Evolutionary conservation across 2,329 filamentous ascomycete genomes (phyloP).

Genomic region (Aspergillus sp.): DNA sequence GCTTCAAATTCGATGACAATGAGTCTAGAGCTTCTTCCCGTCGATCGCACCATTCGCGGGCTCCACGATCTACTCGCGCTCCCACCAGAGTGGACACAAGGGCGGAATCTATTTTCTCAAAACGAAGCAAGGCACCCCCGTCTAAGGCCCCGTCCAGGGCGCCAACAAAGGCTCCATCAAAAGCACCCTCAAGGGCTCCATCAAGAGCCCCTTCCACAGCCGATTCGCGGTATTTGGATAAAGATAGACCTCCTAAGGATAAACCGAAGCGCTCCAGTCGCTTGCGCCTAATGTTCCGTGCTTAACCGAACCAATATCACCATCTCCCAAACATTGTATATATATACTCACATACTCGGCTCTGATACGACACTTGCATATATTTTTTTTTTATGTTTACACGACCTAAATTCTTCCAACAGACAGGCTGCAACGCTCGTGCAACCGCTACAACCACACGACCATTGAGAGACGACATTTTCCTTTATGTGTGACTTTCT

Average conservation of each 20-base stretch:
- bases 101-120: constrained; percentile 17
- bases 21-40: constrained; percentile 35
- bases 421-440: not conserved
- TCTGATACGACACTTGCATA: constrained; percentile 1
- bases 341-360: constrained; percentile 24
- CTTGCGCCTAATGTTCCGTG: constrained; percentile 37
- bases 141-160: not conserved
- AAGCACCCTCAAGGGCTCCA: constrained; percentile 16
- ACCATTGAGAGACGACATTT: not conserved
- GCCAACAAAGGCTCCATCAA: constrained; percentile 20
- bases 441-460: not conserved
- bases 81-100: constrained; percentile 18
- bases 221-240: constrained; percentile 24
- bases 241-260: constrained; percentile 29
- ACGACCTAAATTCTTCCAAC: not conserved
- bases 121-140: constrained; percentile 12
- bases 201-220: constrained; percentile 25
- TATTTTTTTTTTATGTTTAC: not conserved
- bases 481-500: not conserved
- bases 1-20: constrained; percentile 38
- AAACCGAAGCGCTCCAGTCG: constrained; percentile 42
- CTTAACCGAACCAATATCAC: constrained; percentile 14
- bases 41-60: constrained; percentile 34
- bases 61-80: constrained; percentile 19
- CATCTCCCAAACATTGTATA: constrained; percentile 14